Evolutionary conservation across 768 basidiomycete species (phyloP).

Genomic region (Amanita subjunquillea): DNA sequence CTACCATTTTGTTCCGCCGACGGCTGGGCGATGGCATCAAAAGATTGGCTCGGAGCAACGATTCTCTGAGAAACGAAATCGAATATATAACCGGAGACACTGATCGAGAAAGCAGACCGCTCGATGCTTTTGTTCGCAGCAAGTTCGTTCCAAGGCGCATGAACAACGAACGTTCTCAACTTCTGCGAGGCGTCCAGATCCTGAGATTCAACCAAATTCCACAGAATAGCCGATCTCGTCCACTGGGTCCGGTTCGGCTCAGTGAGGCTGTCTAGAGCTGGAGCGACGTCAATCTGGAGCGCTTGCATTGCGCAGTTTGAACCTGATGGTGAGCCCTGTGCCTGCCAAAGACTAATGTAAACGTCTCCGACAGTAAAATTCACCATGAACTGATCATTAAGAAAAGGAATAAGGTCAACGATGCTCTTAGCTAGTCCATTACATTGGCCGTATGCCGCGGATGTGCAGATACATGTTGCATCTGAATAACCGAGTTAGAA

Average conservation of each 20-base stretch:
- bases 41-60: conserved; percentile 31
- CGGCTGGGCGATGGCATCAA: conserved; percentile 36
- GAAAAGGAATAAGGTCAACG: conserved; percentile 33
- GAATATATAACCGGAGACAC: conserved; percentile 41
- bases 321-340: conserved; percentile 31
- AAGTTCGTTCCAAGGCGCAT: conserved; percentile 38
- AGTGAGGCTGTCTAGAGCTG: conserved; percentile 23
- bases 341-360: conserved; percentile 39
- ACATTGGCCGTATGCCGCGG: conserved; percentile 30
- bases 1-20: conserved; percentile 30
- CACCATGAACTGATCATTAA: conserved; percentile 36
- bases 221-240: conserved; percentile 50
- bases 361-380: conserved; percentile 35
- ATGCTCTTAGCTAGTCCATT: conserved; percentile 44
- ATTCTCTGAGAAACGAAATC: conserved; percentile 51
- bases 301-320: conserved; percentile 45
- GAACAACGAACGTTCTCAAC: conserved; percentile 36
- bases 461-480: conserved; percentile 52
- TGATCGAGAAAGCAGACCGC: conserved; percentile 24
- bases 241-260: conserved; percentile 34
- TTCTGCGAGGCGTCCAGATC: conserved; percentile 25
- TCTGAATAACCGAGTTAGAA: conserved; percentile 25
- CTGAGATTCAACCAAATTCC: conserved; percentile 45
- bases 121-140: conserved; percentile 12
- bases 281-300: conserved; percentile 42